Percentiles rank a stretch among this genome's conserved stretches.
These are phyloP conservation scores for Penicillium corylophilum DNA, from an alignment of 2,329 filamentous ascomycete genomes.

Conservation along the genomic window DNA sequence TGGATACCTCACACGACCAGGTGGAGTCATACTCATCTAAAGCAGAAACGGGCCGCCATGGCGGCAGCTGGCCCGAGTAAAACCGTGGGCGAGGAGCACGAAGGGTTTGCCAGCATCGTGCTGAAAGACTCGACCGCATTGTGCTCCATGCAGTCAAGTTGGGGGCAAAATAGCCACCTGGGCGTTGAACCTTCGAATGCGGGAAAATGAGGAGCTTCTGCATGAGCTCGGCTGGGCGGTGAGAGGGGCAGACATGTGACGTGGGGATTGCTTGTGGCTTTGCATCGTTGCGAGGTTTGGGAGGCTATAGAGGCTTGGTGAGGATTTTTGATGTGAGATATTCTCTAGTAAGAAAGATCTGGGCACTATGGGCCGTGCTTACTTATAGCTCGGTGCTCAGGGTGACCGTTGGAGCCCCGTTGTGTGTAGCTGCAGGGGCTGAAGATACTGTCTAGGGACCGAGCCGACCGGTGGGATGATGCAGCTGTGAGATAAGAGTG, in stretches of 20 bases:
- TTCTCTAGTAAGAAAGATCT: not conserved
- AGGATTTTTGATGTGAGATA: too few relatives aligned
- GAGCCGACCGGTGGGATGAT: not conserved
- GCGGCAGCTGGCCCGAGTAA: constrained; percentile 46
- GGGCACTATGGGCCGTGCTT: not conserved
- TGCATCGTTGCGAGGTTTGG: constrained; percentile 1
- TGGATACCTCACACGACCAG: constrained; percentile 1
- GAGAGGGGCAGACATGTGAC: constrained; percentile 16
- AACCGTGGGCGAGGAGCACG: constrained; percentile 21
- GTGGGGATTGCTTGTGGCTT: not conserved
- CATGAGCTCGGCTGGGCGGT: constrained; percentile 22
- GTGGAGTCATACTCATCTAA: constrained; percentile 56
- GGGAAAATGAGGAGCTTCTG: constrained; percentile 8
- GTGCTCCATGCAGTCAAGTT: constrained; percentile 30
- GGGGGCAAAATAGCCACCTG: constrained; percentile 2
- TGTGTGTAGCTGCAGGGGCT: not conserved
- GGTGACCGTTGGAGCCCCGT: not conserved
- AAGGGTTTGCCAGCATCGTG: constrained; percentile 33
- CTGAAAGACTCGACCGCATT: constrained; percentile 38
- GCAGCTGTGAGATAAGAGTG: not conserved
- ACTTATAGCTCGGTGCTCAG: not conserved
- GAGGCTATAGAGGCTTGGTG: too few relatives aligned
- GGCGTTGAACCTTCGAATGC: not conserved
- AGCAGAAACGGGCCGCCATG: constrained; percentile 59
- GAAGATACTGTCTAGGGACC: not conserved